phyloP scores from a whole-genome alignment of 441 rosid genomes.

The Corymbia calophylla region DNA sequence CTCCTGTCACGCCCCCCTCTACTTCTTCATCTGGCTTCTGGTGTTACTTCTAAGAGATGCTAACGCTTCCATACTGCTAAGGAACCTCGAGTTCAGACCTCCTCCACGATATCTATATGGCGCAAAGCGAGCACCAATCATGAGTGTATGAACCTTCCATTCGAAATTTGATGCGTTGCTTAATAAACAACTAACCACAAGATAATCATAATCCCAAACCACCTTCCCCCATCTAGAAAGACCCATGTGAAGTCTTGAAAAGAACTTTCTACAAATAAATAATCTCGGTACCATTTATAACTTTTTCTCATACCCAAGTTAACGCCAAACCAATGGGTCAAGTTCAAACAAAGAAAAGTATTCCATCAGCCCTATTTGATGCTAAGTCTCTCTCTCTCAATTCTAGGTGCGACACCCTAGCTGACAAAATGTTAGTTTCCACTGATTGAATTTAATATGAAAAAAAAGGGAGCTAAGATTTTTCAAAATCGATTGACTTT shows the following conservation, averaged over 20 bases:
- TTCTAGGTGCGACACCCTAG: not conserved
- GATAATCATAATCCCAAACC: not conserved
- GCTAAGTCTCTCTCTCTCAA: not conserved
- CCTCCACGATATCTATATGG: accelerated
- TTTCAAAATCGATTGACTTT: not conserved
- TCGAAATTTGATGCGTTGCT: not conserved
- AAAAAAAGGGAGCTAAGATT: not conserved
- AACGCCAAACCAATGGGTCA: not conserved
- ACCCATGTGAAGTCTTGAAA: not conserved
- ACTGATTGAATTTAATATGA: not conserved
- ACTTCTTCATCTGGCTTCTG: too few relatives aligned
- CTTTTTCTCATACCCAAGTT: not conserved
- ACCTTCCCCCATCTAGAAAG: not conserved
- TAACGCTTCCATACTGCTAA: not conserved
- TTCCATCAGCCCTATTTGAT: not conserved
- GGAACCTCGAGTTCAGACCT: not conserved
- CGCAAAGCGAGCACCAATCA: not conserved
- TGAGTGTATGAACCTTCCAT: not conserved
- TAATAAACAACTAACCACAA: not conserved
- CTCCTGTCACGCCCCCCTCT: not conserved
- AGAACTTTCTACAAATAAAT: not conserved
- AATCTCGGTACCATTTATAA: not conserved
- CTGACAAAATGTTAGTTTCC: not conserved
- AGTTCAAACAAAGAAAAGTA: not conserved
- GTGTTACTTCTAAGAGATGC: too few relatives aligned